These are phyloP conservation scores for Gloeostereum incarnatum DNA, from an alignment of 768 basidiomycete species.

Conservation along the genomic window DNA sequence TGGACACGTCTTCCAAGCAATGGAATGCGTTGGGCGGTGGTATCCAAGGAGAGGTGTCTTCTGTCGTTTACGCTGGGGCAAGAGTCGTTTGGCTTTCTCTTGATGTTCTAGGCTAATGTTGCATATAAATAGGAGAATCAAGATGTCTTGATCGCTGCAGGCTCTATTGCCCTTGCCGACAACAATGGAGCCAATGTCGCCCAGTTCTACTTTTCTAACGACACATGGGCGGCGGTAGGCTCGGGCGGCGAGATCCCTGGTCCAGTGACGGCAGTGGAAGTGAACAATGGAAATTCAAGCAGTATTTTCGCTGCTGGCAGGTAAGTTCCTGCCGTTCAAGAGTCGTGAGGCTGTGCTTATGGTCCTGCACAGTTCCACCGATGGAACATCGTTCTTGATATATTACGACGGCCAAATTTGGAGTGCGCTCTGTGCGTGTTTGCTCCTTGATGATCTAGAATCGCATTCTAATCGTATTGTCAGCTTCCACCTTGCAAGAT, in stretches of 20 bases:
- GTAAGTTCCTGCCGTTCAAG: slow-evolving; percentile 29
- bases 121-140: slow-evolving; percentile 40
- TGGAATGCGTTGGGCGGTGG: slow-evolving; percentile 80
- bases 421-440: slow-evolving; percentile 48
- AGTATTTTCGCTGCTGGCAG: slow-evolving; percentile 89
- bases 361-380: slow-evolving; percentile 30
- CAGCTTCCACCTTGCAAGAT: slow-evolving; percentile 47
- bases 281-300: slow-evolving; percentile 69
- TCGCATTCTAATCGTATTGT: slow-evolving; percentile 5
- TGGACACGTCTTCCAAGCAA: slow-evolving; percentile 56
- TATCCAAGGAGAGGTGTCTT: slow-evolving; percentile 70
- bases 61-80: slow-evolving; percentile 78
- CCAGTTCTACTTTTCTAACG: slow-evolving; percentile 59
- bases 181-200: slow-evolving; percentile 65
- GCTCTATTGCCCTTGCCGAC: slow-evolving; percentile 62
- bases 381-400: slow-evolving; percentile 60
- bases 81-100: slow-evolving; percentile 18
- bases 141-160: slow-evolving; percentile 69
- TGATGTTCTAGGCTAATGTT: slow-evolving; percentile 6
- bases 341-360: slow-evolving; percentile 2
- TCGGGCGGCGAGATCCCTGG: slow-evolving; percentile 61
- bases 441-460: background rate
- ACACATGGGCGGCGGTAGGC: slow-evolving; percentile 69
- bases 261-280: slow-evolving; percentile 81
- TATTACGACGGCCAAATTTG: slow-evolving; percentile 83